A percentile compares a stretch with the other conserved stretches of the same genome.
Conservation (phyloP, 306 rosid species). For the Malus sieversii region DNA sequence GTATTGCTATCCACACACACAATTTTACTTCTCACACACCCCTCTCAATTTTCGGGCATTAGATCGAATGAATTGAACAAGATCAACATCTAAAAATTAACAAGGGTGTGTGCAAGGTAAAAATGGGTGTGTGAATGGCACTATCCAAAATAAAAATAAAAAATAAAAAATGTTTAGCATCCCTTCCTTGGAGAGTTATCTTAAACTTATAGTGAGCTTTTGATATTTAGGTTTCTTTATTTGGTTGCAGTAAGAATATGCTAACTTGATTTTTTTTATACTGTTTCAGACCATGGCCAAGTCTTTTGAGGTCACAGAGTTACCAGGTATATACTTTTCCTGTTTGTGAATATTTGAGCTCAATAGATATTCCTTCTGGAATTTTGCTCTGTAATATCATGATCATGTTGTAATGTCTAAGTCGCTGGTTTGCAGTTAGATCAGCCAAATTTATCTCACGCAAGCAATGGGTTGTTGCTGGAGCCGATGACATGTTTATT, state of each 20-base stretch:
- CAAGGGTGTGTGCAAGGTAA: too few species aligned
- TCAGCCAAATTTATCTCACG: constrained; percentile 98
- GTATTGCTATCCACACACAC: too few species aligned
- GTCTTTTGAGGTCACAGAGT: constrained; percentile 96
- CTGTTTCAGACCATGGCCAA: constrained; percentile 83
- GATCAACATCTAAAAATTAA: too few species aligned
- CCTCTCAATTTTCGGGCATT: too few species aligned
- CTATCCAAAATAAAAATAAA: too few species aligned
- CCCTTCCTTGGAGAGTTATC: background rate
- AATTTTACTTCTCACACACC: too few species aligned
- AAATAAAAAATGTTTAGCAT: background rate
- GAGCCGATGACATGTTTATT: constrained; percentile 96
- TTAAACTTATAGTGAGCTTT: constrained; percentile 5
- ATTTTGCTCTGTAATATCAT: background rate
- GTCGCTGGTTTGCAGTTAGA: constrained; percentile 65
- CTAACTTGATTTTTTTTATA: constrained; percentile 27
- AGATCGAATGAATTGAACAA: too few species aligned
- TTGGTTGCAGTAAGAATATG: constrained; percentile 11
- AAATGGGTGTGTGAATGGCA: too few species aligned
- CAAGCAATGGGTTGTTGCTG: constrained; percentile 98
- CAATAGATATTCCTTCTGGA: constrained; percentile 10
- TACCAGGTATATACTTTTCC: constrained; percentile 62
- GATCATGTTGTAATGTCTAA: background rate
- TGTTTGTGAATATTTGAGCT: constrained; percentile 14
- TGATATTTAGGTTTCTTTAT: constrained; percentile 7